Conservation (phyloP, 345 rosid species). For the Nephelium lappaceum region DNA sequence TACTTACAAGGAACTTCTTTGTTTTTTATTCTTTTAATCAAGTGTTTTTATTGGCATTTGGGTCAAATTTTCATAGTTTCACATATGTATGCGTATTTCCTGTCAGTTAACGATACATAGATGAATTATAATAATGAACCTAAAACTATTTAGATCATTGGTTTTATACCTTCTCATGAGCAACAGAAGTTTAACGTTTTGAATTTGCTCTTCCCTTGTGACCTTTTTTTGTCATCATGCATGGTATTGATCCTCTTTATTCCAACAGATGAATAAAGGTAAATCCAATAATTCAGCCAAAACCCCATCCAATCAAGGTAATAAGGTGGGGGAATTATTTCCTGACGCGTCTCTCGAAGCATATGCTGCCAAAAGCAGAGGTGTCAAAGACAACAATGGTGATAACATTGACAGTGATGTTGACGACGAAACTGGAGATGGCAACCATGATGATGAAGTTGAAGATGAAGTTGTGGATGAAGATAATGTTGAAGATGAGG, state of each 20-base stretch:
- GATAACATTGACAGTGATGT: background rate
- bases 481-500: conserved; percentile 30
- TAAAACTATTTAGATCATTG: background rate
- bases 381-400: background rate
- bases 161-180: background rate
- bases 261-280: conserved; percentile 69
- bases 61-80: background rate
- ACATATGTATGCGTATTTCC: background rate
- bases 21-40: background rate
- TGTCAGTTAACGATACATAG: background rate
- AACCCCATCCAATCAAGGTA: conserved; percentile 37
- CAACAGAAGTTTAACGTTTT: background rate
- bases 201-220: background rate
- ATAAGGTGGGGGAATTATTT: conserved; percentile 78
- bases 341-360: conserved; percentile 72
- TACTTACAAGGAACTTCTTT: background rate
- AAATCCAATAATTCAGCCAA: conserved; percentile 47
- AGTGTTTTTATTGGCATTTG: background rate
- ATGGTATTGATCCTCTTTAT: conserved; percentile 7
- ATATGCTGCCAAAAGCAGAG: conserved; percentile 50
- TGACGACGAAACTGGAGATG: conserved; percentile 23
- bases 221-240: background rate
- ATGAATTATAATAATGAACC: background rate
- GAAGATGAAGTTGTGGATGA: conserved; percentile 29
- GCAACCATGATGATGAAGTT: conserved; percentile 21